Evolutionary conservation across 2,329 filamentous ascomycete species (phyloP), one percentile per base, ranked within the genome.

Genomic region (Zasmidium citrigriseum): DNA sequence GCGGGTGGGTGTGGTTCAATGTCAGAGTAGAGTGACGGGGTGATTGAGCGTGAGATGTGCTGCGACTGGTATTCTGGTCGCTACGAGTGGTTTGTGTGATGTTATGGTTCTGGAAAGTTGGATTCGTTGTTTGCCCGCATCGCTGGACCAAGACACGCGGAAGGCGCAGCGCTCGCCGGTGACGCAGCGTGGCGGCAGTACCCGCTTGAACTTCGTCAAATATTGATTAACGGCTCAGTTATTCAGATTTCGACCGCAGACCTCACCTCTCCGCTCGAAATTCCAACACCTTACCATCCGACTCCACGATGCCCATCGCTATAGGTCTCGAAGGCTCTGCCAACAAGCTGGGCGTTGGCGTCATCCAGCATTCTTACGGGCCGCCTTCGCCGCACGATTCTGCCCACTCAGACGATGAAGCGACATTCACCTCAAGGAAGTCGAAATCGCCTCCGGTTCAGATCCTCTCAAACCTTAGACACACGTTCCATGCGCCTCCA

Each of bases 261-360:
- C 34, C 4, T 41, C 34, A 41, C 34, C 34, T 41, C 34, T 7
- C 18, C 34, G 34, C 14, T n/a, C 18, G 4, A 14, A 29, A 11
- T 4, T 4, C 18, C 16, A n/a, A 41, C 34, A 41, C 16, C 34
- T 41, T 16, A 9, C 34, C 16, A 29, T 18, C 14, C 20, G 29
- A 10, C 11, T 2, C 22, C 61, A 66, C 55, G 2, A 75, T 75
- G 72, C 70, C 72, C 80, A 88, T 90, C 66, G 83, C 87, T 25
- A 82, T 90, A 68, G 88, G 88, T 21, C 83, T 91, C 73, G 95
- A 99, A 81, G 93, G 95, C 75, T 96, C 91, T 57, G 95, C 95
- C 77, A 99, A 99, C 82, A 99, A 99, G 78, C 86, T 99, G 53
- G 95, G 93, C 66, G 89, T 98, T 58, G 95, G 95, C 70, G 82